Evolutionary conservation across 352 stramenopile species (phyloP).

Genomic region (Phytopythium boreale): DNA sequence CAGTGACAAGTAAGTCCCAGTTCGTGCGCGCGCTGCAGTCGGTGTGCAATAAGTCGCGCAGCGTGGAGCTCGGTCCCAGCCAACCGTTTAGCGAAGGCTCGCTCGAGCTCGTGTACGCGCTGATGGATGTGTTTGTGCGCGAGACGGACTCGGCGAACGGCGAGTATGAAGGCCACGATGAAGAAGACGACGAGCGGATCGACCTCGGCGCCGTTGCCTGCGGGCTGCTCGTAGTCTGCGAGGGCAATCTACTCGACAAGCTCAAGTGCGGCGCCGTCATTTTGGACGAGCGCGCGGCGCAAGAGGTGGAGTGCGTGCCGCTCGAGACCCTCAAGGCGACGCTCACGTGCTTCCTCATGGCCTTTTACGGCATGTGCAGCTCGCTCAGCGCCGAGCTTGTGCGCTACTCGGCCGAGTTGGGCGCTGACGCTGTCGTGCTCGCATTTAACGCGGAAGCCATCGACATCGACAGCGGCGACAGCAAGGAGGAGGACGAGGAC

Average conservation of each 20-base stretch:
- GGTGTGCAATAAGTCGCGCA: constrained; percentile 26
- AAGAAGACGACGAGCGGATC: constrained; percentile 51
- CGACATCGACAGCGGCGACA: constrained; percentile 2
- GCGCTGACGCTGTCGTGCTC: constrained; percentile 62
- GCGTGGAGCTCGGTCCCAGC: constrained; percentile 16
- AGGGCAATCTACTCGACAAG: constrained; percentile 59
- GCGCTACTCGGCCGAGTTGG: constrained; percentile 64
- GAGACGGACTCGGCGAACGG: constrained; percentile 32
- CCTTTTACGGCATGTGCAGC: constrained; percentile 82
- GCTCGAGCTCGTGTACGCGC: constrained; percentile 53
- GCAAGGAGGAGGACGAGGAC: constrained; percentile 23
- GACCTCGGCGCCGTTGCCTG: constrained; percentile 56
- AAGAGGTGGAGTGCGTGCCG: constrained; percentile 35
- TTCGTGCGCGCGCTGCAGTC: constrained; percentile 56
- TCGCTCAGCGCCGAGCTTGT: constrained; percentile 70
- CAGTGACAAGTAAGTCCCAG: constrained; percentile 35
- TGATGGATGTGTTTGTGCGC: constrained; percentile 65
- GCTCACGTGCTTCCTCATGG: constrained; percentile 78
- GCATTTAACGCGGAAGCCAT: constrained; percentile 34
- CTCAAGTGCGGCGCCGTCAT: constrained; percentile 43
- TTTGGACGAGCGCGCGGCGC: constrained; percentile 24
- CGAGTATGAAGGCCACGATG: constrained; percentile 30
- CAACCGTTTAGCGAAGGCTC: constrained; percentile 49
- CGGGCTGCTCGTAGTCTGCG: constrained; percentile 62
- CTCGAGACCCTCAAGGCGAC: constrained; percentile 59